Evolutionary conservation across 116 monocot species (phyloP).

Genomic region (Thalassia testudinum): DNA sequence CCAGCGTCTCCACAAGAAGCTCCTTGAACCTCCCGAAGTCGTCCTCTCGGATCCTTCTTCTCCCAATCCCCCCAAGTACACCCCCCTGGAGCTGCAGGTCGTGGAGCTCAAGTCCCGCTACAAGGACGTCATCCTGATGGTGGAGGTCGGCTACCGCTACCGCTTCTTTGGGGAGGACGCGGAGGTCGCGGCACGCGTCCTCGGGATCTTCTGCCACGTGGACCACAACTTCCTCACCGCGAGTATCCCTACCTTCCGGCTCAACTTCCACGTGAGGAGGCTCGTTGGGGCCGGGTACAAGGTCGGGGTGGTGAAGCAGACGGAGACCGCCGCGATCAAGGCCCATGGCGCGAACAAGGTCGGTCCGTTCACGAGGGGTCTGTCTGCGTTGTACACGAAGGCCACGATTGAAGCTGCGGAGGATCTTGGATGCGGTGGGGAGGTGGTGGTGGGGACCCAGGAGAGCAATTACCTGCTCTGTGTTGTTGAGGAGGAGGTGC

Average conservation of each 20-base stretch:
- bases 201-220: constrained; percentile 63
- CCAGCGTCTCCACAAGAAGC: constrained; percentile 32
- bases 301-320: constrained; percentile 97
- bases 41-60: background rate
- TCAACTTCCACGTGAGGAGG: constrained; percentile 62
- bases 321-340: constrained; percentile 90
- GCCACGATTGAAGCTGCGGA: constrained; percentile 79
- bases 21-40: constrained; percentile 20
- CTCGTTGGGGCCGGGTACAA: constrained; percentile 70
- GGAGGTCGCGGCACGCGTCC: constrained; percentile 48
- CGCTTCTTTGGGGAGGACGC: constrained; percentile 90
- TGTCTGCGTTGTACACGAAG: constrained; percentile 71
- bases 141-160: constrained; percentile 92
- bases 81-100: constrained; percentile 86
- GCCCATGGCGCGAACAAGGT: constrained; percentile 47
- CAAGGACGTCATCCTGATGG: constrained; percentile 73
- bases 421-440: constrained; percentile 40
- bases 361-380: constrained; percentile 56
- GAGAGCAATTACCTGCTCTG: constrained; percentile 61
- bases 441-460: constrained; percentile 10
- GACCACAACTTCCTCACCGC: constrained; percentile 88
- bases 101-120: constrained; percentile 60
- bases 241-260: constrained; percentile 72
- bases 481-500: constrained; percentile 42
- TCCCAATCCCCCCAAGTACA: constrained; percentile 28